Conservation (phyloP, 2,329 filamentous ascomycete species). For the Talaromyces atroroseus region DNA sequence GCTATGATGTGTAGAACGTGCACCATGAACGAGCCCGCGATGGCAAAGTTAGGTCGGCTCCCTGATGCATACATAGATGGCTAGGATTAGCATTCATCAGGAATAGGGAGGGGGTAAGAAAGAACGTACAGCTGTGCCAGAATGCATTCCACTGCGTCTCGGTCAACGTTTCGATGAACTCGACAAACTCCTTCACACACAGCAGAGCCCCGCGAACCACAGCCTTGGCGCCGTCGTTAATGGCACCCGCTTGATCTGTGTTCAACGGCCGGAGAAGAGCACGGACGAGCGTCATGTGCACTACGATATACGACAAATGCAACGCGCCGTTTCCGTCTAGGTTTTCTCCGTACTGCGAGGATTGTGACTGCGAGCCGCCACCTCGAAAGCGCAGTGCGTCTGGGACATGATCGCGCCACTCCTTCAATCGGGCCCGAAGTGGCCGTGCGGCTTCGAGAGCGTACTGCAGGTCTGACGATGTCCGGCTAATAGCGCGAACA, state of each 20-base stretch:
- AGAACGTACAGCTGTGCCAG: conserved; percentile 4
- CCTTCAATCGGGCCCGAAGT: neutral
- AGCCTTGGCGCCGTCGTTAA: neutral
- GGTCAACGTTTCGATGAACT: conserved; percentile 1
- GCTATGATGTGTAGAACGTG: conserved; percentile 1
- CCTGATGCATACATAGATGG: no score
- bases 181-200: conserved; percentile 1
- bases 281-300: neutral
- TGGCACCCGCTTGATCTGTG: neutral
- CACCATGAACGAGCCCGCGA: conserved; percentile 3
- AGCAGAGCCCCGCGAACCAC: neutral
- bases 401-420: neutral
- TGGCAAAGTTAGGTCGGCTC: conserved; percentile 5
- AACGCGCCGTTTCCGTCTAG: neutral
- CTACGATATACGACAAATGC: conserved; percentile 2
- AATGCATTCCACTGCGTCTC: conserved; percentile 6
- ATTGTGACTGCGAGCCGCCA: no score
- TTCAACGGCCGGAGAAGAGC: neutral
- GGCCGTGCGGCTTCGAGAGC: neutral
- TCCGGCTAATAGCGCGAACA: neutral
- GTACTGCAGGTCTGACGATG: neutral
- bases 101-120: no score
- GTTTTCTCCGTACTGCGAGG: neutral
- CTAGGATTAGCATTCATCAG: no score
- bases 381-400: no score